A percentile compares a stretch with the other conserved stretches of the same genome.
Evolutionary conservation across 805 yeast species (phyloP).

Genomic region (Dipodascopsis uninucleata): DNA sequence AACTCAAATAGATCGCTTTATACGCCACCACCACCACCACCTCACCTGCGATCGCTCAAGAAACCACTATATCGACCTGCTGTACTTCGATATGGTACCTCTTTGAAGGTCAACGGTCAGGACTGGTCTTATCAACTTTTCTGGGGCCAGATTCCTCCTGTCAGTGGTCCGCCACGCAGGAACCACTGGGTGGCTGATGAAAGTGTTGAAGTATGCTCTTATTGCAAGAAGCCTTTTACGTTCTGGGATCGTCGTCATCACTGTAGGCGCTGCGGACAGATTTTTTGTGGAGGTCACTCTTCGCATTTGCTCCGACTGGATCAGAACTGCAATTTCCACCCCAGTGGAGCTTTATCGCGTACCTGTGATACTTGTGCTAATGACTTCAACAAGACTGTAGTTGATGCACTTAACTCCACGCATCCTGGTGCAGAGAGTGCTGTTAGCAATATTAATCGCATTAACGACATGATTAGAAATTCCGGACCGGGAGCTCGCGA

Average conservation of each 20-base stretch:
- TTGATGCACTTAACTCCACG: constrained; percentile 19
- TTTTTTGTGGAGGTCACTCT: constrained; percentile 67
- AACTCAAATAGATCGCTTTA: constrained; percentile 19
- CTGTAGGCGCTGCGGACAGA: constrained; percentile 81
- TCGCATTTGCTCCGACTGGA: constrained; percentile 56
- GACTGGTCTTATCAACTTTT: constrained; percentile 23
- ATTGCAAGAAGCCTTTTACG: constrained; percentile 67
- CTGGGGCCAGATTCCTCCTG: constrained; percentile 26
- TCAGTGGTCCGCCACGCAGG: constrained; percentile 35
- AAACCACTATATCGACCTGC: constrained; percentile 91
- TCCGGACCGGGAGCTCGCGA: constrained; percentile 5
- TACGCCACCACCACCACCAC: constrained; percentile 39
- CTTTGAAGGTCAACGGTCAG: constrained; percentile 32
- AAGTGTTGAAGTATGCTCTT: constrained; percentile 57
- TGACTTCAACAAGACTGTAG: constrained; percentile 40
- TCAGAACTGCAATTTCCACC: constrained; percentile 49
- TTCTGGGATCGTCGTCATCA: constrained; percentile 78
- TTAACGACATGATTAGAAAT: constrained; percentile 24
- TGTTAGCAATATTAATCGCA: constrained; percentile 21
- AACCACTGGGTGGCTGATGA: constrained; percentile 59
- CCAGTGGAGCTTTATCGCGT: constrained; percentile 61
- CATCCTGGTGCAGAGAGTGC: constrained; percentile 7
- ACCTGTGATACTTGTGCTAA: constrained; percentile 66
- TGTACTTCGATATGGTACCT: constrained; percentile 54
- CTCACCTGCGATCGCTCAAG: constrained; percentile 74